phyloP scores from a whole-genome alignment of 2,329 filamentous ascomycete species.

The Cylindrodendrum hubeiense region DNA sequence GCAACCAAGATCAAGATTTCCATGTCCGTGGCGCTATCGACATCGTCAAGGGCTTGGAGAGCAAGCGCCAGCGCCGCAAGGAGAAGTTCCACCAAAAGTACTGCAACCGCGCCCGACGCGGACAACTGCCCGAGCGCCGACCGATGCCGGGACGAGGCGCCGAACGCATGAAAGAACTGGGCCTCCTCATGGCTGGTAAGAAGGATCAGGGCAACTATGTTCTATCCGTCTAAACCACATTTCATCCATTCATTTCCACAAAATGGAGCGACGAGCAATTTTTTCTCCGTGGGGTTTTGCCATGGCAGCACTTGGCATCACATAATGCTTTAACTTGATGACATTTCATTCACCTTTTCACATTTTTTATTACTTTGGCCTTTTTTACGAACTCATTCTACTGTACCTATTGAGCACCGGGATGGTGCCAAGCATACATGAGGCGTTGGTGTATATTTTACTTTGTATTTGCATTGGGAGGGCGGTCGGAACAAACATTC shows the following conservation, averaged over 20 bases:
- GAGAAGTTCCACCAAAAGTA: constrained; percentile 94
- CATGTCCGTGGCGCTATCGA: constrained; percentile 95
- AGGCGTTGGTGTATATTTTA: constrained; percentile 39
- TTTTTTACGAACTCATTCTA: constrained; percentile 10
- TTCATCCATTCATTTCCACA: constrained; percentile 10
- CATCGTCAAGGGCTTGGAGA: constrained; percentile 95
- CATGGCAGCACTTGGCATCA: constrained; percentile 16
- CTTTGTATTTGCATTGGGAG: constrained; percentile 36
- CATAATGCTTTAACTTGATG: constrained; percentile 21
- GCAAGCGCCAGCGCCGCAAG: constrained; percentile 91
- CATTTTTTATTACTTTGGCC: neutral
- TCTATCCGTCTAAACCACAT: constrained; percentile 71
- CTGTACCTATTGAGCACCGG: constrained; percentile 39
- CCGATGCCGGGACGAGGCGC: constrained; percentile 87
- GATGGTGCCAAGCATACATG: constrained; percentile 14
- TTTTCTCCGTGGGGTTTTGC: constrained; percentile 15
- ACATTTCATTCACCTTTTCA: neutral
- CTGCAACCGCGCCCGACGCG: constrained; percentile 84
- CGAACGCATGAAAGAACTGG: constrained; percentile 86
- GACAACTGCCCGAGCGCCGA: constrained; percentile 71
- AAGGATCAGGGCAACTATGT: constrained; percentile 81
- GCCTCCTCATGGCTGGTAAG: constrained; percentile 88
- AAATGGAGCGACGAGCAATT: neutral
- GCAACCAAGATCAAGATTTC: constrained; percentile 57
- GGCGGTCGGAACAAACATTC: constrained; percentile 41